Conservation (phyloP, 2,329 filamentous ascomycete species). For the Penicillium sp. region DNA sequence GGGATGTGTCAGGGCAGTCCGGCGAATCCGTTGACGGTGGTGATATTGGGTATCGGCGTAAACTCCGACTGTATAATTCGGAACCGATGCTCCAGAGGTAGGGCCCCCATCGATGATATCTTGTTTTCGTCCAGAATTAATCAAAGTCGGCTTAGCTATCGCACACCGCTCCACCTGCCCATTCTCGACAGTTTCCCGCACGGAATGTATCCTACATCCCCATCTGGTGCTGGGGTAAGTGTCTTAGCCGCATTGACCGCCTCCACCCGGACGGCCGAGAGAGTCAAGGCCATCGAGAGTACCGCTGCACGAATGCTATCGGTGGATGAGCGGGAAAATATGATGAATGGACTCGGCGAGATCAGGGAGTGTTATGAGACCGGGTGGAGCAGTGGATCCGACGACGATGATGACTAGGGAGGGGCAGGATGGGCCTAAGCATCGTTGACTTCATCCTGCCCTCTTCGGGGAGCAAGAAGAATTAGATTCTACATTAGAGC, state of each 20-base stretch:
- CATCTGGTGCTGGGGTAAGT: slow-evolving; percentile 50
- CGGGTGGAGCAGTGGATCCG: slow-evolving; percentile 75
- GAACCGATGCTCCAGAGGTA: slow-evolving; percentile 42
- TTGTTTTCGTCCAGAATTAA: background rate
- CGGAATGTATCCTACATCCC: slow-evolving; percentile 64
- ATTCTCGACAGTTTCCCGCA: slow-evolving; percentile 80
- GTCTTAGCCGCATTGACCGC: slow-evolving; percentile 67
- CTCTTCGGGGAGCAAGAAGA: background rate
- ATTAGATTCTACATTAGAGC: background rate
- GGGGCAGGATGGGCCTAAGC: background rate
- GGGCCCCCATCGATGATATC: background rate
- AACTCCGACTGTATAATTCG: slow-evolving; percentile 37
- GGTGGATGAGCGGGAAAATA: slow-evolving; percentile 78
- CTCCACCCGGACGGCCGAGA: slow-evolving; percentile 71
- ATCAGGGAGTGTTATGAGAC: slow-evolving; percentile 88
- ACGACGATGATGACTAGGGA: slow-evolving; percentile 47
- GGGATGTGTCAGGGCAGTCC: slow-evolving; percentile 18
- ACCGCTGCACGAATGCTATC: slow-evolving; percentile 66
- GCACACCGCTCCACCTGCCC: slow-evolving; percentile 66
- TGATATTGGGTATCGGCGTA: slow-evolving; percentile 34
- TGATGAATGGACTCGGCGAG: slow-evolving; percentile 80
- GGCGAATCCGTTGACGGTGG: slow-evolving; percentile 16
- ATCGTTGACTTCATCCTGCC: background rate
- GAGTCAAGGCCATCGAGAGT: slow-evolving; percentile 68
- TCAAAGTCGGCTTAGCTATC: slow-evolving; percentile 32